phyloP scores from a whole-genome alignment of 768 basidiomycete genomes.

The Pulveroboletus ravenelii region DNA sequence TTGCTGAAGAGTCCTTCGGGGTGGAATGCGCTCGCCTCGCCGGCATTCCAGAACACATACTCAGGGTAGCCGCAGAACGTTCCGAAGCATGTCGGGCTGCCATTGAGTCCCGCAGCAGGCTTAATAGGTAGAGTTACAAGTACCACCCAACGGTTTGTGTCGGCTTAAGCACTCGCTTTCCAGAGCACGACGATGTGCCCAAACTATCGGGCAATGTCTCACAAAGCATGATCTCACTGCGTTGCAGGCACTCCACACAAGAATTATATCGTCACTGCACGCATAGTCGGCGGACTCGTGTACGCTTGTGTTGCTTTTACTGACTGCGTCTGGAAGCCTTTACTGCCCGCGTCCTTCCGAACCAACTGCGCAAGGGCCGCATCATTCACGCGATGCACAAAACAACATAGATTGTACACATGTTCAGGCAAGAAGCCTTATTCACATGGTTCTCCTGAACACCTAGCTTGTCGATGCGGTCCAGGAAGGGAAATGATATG shows the following conservation, averaged over 20 bases:
- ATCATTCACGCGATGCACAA: neutral
- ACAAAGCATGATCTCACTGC: constrained; percentile 11
- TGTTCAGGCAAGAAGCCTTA: neutral
- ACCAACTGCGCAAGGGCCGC: neutral
- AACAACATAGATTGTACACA: neutral
- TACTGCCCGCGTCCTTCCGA: neutral
- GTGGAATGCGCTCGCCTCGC: constrained; percentile 91
- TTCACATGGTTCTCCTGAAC: neutral
- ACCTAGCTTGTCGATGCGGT: too few species aligned
- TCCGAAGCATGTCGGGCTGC: constrained; percentile 52
- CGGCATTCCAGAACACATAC: constrained; percentile 66
- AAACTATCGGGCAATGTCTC: constrained; percentile 26
- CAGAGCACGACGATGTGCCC: constrained; percentile 28
- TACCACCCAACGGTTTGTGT: neutral
- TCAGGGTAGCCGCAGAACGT: constrained; percentile 53
- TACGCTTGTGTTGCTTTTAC: neutral
- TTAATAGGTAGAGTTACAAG: constrained; percentile 42
- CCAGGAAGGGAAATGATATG: neutral
- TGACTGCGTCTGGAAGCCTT: neutral
- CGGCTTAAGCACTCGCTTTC: neutral
- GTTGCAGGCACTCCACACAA: constrained; percentile 22
- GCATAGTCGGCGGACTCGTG: constrained; percentile 1
- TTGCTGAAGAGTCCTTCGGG: constrained; percentile 83
- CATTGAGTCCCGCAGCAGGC: constrained; percentile 45
- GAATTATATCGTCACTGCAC: constrained; percentile 2